These are phyloP conservation scores for Lecanoromycetidae sp. DNA, from an alignment of 2,329 filamentous ascomycete species.

Conservation along the genomic window DNA sequence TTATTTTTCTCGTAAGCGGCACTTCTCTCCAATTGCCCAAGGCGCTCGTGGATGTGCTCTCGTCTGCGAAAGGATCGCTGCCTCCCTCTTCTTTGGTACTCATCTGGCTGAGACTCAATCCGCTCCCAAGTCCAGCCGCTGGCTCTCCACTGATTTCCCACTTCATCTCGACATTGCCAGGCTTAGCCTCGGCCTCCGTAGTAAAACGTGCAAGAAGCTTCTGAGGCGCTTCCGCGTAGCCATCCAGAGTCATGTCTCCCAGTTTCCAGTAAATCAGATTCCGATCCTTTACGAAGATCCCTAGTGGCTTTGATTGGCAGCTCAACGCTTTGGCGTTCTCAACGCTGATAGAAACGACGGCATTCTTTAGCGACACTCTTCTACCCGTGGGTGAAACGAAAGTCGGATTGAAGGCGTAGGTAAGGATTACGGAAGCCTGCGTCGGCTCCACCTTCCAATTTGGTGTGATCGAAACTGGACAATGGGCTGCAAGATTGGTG, in stretches of 20 bases:
- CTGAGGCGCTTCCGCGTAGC: constrained; percentile 44
- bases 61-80: constrained; percentile 39
- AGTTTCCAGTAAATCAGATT: constrained; percentile 70
- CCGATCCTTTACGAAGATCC: constrained; percentile 67
- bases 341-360: constrained; percentile 61
- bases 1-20: constrained; percentile 52
- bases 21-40: constrained; percentile 52
- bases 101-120: constrained; percentile 48
- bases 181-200: constrained; percentile 55
- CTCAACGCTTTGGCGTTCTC: constrained; percentile 52
- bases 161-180: constrained; percentile 67
- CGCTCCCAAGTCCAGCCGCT: constrained; percentile 41
- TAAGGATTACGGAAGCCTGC: constrained; percentile 74
- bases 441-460: constrained; percentile 74
- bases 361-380: constrained; percentile 54
- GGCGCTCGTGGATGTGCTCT: constrained; percentile 24
- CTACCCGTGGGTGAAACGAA: constrained; percentile 40
- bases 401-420: constrained; percentile 70
- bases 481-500: constrained; percentile 43
- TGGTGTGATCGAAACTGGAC: constrained; percentile 61
- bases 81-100: constrained; percentile 23
- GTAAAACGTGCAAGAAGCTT: constrained; percentile 76
- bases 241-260: constrained; percentile 55
- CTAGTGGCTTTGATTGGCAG: constrained; percentile 65
- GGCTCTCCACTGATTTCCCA: constrained; percentile 57